Conservation (phyloP, 805 yeast genomes). For the Candida peoriensis region DNA sequence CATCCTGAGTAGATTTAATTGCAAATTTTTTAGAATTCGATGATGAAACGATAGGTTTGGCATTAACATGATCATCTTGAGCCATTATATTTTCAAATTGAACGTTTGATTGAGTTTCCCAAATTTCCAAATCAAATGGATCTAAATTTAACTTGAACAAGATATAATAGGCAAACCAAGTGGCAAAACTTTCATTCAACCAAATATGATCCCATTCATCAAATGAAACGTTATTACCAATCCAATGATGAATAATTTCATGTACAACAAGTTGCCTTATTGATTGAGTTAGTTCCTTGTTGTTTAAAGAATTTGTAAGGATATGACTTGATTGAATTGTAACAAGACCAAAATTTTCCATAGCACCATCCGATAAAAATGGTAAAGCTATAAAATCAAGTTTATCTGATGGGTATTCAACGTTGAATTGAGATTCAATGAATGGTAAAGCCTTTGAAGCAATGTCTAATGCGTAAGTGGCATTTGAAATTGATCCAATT, state of each 20-base stretch:
- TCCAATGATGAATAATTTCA: constrained; percentile 77
- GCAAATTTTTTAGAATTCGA: constrained; percentile 23
- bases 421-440: constrained; percentile 39
- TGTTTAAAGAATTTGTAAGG: constrained; percentile 30
- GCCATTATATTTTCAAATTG: constrained; percentile 31
- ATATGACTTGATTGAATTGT: constrained; percentile 52
- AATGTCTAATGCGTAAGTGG: constrained; percentile 45
- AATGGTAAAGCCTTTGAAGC: constrained; percentile 44
- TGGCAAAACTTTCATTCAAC: constrained; percentile 77
- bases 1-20: constrained; percentile 36
- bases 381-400: constrained; percentile 68
- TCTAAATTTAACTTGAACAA: constrained; percentile 28
- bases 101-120: constrained; percentile 28
- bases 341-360: constrained; percentile 75
- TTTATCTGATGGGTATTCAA: constrained; percentile 53
- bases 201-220: constrained; percentile 66
- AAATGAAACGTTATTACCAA: constrained; percentile 64
- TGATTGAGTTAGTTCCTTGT: constrained; percentile 25
- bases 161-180: constrained; percentile 56
- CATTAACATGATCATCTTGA: constrained; percentile 28
- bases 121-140: constrained; percentile 23
- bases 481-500: constrained; percentile 42
- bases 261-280: constrained; percentile 59
- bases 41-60: constrained; percentile 30
- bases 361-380: constrained; percentile 69